These are phyloP conservation scores for Naematelia aurantialba DNA, from an alignment of 768 basidiomycete species.

Conservation along the genomic window DNA sequence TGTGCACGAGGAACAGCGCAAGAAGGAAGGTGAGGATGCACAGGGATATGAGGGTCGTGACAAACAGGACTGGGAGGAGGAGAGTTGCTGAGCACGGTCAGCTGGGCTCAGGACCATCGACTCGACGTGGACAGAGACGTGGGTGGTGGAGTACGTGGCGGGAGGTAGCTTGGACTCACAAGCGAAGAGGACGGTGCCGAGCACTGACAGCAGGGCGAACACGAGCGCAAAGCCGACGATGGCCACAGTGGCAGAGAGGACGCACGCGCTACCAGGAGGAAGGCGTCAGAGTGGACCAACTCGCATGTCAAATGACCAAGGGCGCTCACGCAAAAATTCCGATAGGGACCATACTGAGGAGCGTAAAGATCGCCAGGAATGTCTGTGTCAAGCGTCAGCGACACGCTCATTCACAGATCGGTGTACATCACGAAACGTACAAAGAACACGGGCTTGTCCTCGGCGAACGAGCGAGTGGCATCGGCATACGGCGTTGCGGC, in stretches of 20 bases:
- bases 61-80: slow-evolving; percentile 35
- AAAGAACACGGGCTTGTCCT: slow-evolving; percentile 34
- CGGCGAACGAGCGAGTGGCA: slow-evolving; percentile 36
- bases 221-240: slow-evolving; percentile 28
- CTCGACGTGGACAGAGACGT: background rate
- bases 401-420: too few relatives aligned
- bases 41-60: slow-evolving; percentile 28
- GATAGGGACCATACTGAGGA: slow-evolving; percentile 31
- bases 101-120: background rate
- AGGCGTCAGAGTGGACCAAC: background rate
- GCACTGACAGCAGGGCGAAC: slow-evolving; percentile 19
- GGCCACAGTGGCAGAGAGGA: slow-evolving; percentile 20
- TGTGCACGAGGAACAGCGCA: slow-evolving; percentile 35
- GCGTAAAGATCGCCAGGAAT: slow-evolving; percentile 32
- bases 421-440: too few relatives aligned
- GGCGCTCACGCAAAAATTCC: slow-evolving; percentile 27
- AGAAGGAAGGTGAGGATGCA: slow-evolving; percentile 25
- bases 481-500: slow-evolving; percentile 36
- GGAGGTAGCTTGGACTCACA: slow-evolving; percentile 13
- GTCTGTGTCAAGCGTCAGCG: slow-evolving; percentile 17
- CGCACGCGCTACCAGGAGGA: slow-evolving; percentile 23
- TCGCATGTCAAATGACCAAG: slow-evolving; percentile 1
- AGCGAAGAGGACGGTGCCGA: slow-evolving; percentile 25
- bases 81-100: slow-evolving; percentile 16
- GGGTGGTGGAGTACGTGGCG: background rate